These are phyloP conservation scores for Cryptosporidium parvum DNA, from an alignment of 169 alveolate genomes.

Conservation along the genomic window DNA sequence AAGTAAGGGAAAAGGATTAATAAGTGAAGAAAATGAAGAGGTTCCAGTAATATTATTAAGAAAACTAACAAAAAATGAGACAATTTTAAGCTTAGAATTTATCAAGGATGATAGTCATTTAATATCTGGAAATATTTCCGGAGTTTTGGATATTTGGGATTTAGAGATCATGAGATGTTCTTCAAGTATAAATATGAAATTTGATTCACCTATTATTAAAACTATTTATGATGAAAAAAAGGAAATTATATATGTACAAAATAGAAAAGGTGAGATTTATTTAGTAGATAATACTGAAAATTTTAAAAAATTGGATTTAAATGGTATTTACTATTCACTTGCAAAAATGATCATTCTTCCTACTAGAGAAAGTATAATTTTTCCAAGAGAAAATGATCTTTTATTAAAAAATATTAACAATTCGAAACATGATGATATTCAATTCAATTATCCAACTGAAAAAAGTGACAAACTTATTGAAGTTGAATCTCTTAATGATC, in stretches of 20 bases:
- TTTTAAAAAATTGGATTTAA: background rate
- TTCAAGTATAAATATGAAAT: background rate
- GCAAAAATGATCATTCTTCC: constrained; percentile 8
- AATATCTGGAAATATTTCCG: constrained; percentile 20
- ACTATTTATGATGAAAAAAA: background rate
- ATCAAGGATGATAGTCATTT: background rate
- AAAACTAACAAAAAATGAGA: background rate
- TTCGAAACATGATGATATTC: background rate
- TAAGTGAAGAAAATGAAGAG: background rate
- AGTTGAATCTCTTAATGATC: constrained; percentile 8
- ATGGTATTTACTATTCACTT: background rate
- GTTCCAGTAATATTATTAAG: constrained; percentile 4
- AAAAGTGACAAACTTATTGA: constrained; percentile 17
- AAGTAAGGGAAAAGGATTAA: background rate
- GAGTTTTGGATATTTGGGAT: constrained; percentile 27
- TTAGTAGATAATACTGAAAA: background rate
- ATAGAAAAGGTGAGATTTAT: constrained; percentile 27
- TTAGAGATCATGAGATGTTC: constrained; percentile 6
- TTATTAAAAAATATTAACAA: background rate
- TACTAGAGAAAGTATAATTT: background rate
- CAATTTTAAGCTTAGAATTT: constrained; percentile 21
- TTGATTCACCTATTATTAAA: background rate
- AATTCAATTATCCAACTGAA: background rate
- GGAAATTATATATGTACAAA: constrained; percentile 4
- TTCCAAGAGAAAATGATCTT: constrained; percentile 3